Conservation (phyloP, 2,329 filamentous ascomycete genomes). For the Monosporascus sp. region DNA sequence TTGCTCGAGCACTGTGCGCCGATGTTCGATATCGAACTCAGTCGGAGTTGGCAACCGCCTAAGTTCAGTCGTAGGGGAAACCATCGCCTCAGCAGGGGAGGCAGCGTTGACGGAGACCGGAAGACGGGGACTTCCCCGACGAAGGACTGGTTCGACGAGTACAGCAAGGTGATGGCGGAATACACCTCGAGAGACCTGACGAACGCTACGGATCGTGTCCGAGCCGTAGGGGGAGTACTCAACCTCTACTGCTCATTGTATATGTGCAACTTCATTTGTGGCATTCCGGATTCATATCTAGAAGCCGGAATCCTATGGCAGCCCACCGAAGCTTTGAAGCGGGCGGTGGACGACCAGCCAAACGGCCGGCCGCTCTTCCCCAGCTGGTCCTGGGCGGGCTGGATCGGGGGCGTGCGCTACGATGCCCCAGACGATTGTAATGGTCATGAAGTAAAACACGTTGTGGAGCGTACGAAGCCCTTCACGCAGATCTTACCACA, state of each 20-base stretch:
- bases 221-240: slow-evolving; percentile 1
- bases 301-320: slow-evolving; percentile 1
- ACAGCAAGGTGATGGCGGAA: slow-evolving; percentile 2
- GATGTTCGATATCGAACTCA: slow-evolving; percentile 3
- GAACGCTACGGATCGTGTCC: slow-evolving; percentile 1
- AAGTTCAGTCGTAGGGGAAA: neutral
- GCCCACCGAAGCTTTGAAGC: neutral
- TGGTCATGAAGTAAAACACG: neutral
- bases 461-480: too few species aligned
- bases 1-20: neutral
- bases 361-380: neutral
- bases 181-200: slow-evolving; percentile 5
- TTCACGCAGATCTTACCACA: too few species aligned
- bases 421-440: slow-evolving; percentile 1
- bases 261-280: neutral
- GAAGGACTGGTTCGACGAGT: neutral
- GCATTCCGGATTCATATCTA: neutral
- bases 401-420: slow-evolving; percentile 1
- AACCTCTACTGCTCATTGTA: neutral
- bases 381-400: slow-evolving; percentile 4
- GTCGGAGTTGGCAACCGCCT: slow-evolving; percentile 4
- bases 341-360: neutral
- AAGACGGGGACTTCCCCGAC: too few species aligned
- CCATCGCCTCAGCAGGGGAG: too few species aligned
- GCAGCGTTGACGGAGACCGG: too few species aligned